Base-by-base conservation (phyloP, 768 basidiomycete genomes). In the Sarcodon aspratus region DNA sequence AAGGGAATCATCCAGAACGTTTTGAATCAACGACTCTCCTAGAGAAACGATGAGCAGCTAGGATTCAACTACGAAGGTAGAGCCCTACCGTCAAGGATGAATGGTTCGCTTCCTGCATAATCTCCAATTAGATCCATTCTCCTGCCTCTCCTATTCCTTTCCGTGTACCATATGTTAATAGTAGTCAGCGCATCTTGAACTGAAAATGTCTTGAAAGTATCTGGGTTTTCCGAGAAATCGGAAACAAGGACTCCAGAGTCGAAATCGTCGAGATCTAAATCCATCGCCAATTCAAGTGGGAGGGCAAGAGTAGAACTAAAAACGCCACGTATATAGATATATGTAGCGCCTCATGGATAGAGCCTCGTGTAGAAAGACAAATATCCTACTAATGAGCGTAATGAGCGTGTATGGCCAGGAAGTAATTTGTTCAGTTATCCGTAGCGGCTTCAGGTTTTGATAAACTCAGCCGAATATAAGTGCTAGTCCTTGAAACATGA, bases 111-210 rank as follows among this genome's bases (percentile, higher is more conserved):
- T 1, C 83, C 83, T 17, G 78, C 82, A 59, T 82, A 85, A 56
- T 82, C 83, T 3, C 81, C 80, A 31, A 85, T 62, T 8, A 85
- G 66, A 59, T 85, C 82, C 81, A 85, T 83, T 77, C 74, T 76
- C 49, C 76, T 58, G 10, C 68, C 71, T 27, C 57, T 51, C 50
- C 67, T 63, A 57, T 61, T 63, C 27, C 61, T 58, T 10, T 45
- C 38, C 31, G 59, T 53, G 51, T 69, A 74, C 74, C 74, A 76
- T 42, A 49, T 50, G 11, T 50, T 52, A 53, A 72, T 69, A 7
- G 72, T 48, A 45, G 54, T 9, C 6, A 9, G 40, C 9, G 27
- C 17, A 42, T 15, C 40, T 15, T 15, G 27, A 9, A 17, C 7
- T 15, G 40, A 15, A 42, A 17, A 15, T 13, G 37, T 13, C 6